A percentile compares a stretch with the other conserved stretches of the same genome.
These are phyloP conservation scores for Arthroderma uncinatum DNA, from an alignment of 2,329 filamentous ascomycete genomes.

Conservation along the genomic window DNA sequence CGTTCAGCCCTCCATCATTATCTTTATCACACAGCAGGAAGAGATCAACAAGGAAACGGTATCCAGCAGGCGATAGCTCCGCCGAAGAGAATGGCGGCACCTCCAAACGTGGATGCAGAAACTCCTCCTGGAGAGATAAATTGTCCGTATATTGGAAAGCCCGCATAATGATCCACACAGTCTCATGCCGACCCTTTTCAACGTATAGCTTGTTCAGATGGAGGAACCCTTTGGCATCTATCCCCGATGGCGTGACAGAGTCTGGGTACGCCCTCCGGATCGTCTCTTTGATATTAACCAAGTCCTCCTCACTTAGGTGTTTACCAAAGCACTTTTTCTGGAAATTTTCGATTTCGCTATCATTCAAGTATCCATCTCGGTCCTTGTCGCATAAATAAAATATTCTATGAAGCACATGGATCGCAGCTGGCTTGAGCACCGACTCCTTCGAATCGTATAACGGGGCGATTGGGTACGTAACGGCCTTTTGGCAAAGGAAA, in stretches of 20 bases:
- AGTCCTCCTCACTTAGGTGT: constrained; percentile 64
- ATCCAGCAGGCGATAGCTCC: constrained; percentile 85
- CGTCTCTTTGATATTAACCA: constrained; percentile 82
- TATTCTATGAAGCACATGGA: constrained; percentile 74
- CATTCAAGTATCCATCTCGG: constrained; percentile 83
- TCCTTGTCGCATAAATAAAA: constrained; percentile 97
- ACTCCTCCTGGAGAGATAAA: constrained; percentile 78
- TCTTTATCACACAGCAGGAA: constrained; percentile 95
- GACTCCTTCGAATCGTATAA: constrained; percentile 93
- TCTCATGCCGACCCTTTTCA: constrained; percentile 94
- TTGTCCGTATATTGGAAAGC: constrained; percentile 96
- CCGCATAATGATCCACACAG: constrained; percentile 91
- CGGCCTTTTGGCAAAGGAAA: constrained; percentile 95
- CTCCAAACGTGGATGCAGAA: constrained; percentile 86
- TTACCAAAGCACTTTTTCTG: constrained; percentile 90
- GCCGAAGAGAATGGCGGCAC: constrained; percentile 86
- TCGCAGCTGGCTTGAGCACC: constrained; percentile 74
- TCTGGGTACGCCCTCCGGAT: constrained; percentile 59
- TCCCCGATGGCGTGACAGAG: constrained; percentile 55
- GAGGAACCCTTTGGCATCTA: constrained; percentile 74
- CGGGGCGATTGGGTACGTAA: constrained; percentile 91
- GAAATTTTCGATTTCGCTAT: constrained; percentile 81
- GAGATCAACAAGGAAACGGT: constrained; percentile 93
- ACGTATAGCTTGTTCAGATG: constrained; percentile 92
- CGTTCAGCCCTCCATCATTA: constrained; percentile 87